These are phyloP conservation scores for Globisporangium uncinulatum DNA, from an alignment of 352 stramenopile genomes.

Conservation along the genomic window DNA sequence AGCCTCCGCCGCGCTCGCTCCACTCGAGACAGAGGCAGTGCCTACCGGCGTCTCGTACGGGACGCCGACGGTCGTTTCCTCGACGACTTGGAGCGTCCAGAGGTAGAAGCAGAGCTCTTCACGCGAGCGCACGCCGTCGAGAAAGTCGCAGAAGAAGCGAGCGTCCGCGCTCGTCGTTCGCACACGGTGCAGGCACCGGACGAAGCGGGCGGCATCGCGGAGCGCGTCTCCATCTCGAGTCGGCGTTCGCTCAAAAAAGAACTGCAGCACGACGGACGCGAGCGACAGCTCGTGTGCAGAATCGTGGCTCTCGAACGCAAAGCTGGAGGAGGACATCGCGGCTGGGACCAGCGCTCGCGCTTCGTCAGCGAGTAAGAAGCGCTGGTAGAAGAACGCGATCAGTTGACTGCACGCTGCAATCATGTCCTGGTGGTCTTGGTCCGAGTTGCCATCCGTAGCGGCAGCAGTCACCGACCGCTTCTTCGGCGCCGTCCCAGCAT, in stretches of 20 bases:
- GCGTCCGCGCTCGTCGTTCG: slow-evolving; percentile 24
- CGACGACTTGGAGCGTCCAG: slow-evolving; percentile 45
- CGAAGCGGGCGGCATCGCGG: slow-evolving; percentile 27
- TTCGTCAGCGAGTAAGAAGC: slow-evolving; percentile 49
- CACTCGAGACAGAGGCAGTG: background rate
- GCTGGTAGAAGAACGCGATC: slow-evolving; percentile 51
- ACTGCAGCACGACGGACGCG: slow-evolving; percentile 34
- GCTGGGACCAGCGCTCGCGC: slow-evolving; percentile 17
- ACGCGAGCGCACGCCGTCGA: slow-evolving; percentile 26
- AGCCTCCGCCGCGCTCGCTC: background rate
- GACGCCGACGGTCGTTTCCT: slow-evolving; percentile 38
- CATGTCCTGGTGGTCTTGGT: slow-evolving; percentile 3
- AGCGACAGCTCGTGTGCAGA: slow-evolving; percentile 10
- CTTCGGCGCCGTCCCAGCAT: slow-evolving; percentile 1
- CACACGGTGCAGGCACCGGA: slow-evolving; percentile 27
- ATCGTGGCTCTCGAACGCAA: background rate
- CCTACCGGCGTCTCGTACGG: slow-evolving; percentile 27
- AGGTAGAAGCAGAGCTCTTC: slow-evolving; percentile 53
- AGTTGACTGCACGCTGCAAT: slow-evolving; percentile 25
- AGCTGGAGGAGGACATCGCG: background rate
- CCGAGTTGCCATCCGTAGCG: background rate
- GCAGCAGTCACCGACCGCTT: background rate
- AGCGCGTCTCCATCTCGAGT: slow-evolving; percentile 24
- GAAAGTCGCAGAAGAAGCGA: slow-evolving; percentile 53
- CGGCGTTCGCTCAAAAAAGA: slow-evolving; percentile 44